Percentiles rank a stretch among this genome's conserved stretches.
phyloP scores from a whole-genome alignment of 257 asterid species.

The Penstemon davidsonii region DNA sequence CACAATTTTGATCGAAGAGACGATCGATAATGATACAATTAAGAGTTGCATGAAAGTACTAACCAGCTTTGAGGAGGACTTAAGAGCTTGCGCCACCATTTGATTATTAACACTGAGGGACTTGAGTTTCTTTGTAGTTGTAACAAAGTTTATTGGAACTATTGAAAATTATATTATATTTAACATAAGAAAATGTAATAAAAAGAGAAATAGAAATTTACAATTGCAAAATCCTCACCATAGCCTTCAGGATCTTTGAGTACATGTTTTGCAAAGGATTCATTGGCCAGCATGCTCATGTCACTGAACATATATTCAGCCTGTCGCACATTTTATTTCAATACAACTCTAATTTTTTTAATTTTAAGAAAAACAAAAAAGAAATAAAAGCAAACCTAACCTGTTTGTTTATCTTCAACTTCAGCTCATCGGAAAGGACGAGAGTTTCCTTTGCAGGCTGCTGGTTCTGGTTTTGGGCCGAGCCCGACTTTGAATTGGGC shows the following conservation, averaged over 20 bases:
- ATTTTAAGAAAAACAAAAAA: not conserved
- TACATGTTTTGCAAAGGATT: constrained; percentile 73
- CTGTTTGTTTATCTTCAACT: constrained; percentile 83
- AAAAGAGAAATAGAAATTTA: not conserved
- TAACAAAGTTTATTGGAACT: constrained; percentile 77
- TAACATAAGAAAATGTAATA: not conserved
- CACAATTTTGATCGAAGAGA: not conserved
- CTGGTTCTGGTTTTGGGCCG: constrained; percentile 16
- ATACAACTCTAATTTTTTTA: not conserved
- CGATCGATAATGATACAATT: not conserved
- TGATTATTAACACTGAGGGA: constrained; percentile 70
- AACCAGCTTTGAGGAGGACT: constrained; percentile 80
- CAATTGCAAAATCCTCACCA: constrained; percentile 47
- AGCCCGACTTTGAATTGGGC: constrained; percentile 13
- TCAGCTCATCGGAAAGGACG: constrained; percentile 65
- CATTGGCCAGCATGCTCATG: constrained; percentile 95
- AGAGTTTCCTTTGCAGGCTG: constrained; percentile 39
- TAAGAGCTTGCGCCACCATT: constrained; percentile 79
- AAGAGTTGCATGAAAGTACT: constrained; percentile 10
- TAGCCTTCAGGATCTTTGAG: constrained; percentile 83
- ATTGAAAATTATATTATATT: constrained; percentile 14
- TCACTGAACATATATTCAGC: constrained; percentile 95
- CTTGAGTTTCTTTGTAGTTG: constrained; percentile 86
- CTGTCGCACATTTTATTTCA: constrained; percentile 34
- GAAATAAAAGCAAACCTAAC: constrained; percentile 25